Evolutionary conservation across 768 basidiomycete species (phyloP).

Genomic region (Phlebiopsis flavidoalba): DNA sequence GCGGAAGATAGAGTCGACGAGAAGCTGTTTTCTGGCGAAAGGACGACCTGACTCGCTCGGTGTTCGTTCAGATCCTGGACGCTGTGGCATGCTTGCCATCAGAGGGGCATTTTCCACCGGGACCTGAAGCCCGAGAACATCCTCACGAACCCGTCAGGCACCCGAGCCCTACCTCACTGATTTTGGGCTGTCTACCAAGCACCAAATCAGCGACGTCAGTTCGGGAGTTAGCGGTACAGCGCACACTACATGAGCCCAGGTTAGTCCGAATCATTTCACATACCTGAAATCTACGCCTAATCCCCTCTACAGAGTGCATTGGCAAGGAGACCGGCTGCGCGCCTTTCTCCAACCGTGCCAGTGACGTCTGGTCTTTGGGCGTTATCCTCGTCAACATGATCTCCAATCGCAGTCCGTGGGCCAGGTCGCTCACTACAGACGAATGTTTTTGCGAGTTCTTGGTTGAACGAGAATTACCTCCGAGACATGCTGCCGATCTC

Average conservation of each 20-base stretch:
- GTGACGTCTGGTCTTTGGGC: slow-evolving; percentile 33
- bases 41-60: slow-evolving; percentile 38
- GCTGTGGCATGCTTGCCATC: slow-evolving; percentile 49
- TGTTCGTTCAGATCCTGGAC: slow-evolving; percentile 52
- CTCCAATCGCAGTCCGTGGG: slow-evolving; percentile 50
- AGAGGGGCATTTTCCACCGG: slow-evolving; percentile 46
- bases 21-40: slow-evolving; percentile 41
- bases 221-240: slow-evolving; percentile 20
- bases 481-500: slow-evolving; percentile 45
- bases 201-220: slow-evolving; percentile 13
- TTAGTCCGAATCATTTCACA: slow-evolving; percentile 8
- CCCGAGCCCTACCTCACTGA: slow-evolving; percentile 40
- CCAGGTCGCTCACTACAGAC: slow-evolving; percentile 41
- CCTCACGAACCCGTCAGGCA: slow-evolving; percentile 35
- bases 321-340: slow-evolving; percentile 16
- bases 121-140: slow-evolving; percentile 56
- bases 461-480: slow-evolving; percentile 40
- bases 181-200: slow-evolving; percentile 29
- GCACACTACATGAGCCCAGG: slow-evolving; percentile 24
- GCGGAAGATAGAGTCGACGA: neutral
- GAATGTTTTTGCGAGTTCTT: slow-evolving; percentile 42
- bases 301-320: slow-evolving; percentile 17
- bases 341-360: slow-evolving; percentile 31
- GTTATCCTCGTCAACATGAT: slow-evolving; percentile 54
- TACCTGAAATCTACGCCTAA: neutral